Evolutionary conservation across 73 alveolate genomes (phyloP).

Genomic region (Effrenium voratum): DNA sequence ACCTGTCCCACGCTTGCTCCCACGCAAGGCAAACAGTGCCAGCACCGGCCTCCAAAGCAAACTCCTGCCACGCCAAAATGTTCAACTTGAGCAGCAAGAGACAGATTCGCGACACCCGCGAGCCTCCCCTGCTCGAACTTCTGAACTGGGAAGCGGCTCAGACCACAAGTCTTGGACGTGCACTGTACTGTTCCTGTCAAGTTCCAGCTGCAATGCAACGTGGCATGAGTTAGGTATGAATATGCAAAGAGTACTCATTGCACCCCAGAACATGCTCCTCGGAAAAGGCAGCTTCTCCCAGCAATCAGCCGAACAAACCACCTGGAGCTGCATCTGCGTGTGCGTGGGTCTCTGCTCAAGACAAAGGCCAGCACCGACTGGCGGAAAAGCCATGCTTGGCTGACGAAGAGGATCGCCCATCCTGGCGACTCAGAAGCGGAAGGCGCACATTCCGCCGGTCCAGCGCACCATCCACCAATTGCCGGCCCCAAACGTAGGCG

Average conservation of each 20-base stretch:
- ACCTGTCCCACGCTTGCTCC: too few relatives aligned
- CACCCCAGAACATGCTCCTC: conserved; percentile 8
- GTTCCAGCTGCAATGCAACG: too few relatives aligned
- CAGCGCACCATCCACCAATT: conserved; percentile 20
- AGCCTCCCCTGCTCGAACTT: conserved; percentile 12
- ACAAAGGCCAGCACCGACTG: too few relatives aligned
- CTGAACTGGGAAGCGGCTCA: background rate
- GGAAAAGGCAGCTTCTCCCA: conserved; percentile 23
- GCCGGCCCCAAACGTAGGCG: conserved; percentile 37
- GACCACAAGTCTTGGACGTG: conserved; percentile 20
- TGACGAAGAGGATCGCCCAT: conserved; percentile 32
- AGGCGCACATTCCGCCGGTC: too few relatives aligned
- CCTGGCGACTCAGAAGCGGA: too few relatives aligned
- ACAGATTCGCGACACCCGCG: too few relatives aligned
- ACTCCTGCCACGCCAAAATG: too few relatives aligned
- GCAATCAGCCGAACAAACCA: background rate
- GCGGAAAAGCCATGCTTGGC: conserved; percentile 31
- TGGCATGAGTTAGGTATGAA: too few relatives aligned
- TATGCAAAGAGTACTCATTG: too few relatives aligned
- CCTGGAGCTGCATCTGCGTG: conserved; percentile 16
- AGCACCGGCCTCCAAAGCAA: too few relatives aligned
- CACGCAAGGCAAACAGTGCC: too few relatives aligned
- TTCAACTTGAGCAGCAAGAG: too few relatives aligned
- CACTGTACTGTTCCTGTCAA: conserved; percentile 21
- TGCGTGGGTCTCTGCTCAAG: background rate